Conservation (phyloP, 2,329 filamentous ascomycete species). For the Tolypocladium ovalisporum region DNA sequence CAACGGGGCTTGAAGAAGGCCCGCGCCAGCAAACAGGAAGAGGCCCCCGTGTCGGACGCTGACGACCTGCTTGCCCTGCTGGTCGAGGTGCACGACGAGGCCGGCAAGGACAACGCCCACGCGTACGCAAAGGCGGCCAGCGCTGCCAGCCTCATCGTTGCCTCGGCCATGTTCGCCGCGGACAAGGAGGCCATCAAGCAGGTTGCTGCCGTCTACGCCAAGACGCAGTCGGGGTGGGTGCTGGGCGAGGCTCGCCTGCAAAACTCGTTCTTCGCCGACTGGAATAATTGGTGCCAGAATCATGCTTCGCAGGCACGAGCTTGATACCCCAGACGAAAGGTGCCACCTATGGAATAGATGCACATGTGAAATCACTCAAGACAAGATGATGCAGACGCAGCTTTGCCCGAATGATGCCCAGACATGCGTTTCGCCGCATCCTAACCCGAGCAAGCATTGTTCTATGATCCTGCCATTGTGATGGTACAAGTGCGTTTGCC, state of each 20-base stretch:
- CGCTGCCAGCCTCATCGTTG: constrained; percentile 57
- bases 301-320: constrained; percentile 24
- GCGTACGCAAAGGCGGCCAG: constrained; percentile 67
- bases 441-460: constrained; percentile 18
- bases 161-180: constrained; percentile 46
- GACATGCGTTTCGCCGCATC: neutral
- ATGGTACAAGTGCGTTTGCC: constrained; percentile 22
- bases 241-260: constrained; percentile 49
- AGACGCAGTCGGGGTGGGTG: constrained; percentile 47
- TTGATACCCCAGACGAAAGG: constrained; percentile 6
- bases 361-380: neutral
- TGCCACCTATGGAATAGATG: constrained; percentile 1
- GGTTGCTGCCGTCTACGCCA: constrained; percentile 53
- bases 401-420: neutral
- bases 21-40: constrained; percentile 16
- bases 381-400: neutral
- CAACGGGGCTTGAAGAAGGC: constrained; percentile 56
- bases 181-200: constrained; percentile 41
- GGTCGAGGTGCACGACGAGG: constrained; percentile 56
- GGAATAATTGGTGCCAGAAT: constrained; percentile 61
- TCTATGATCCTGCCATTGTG: constrained; percentile 23
- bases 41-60: constrained; percentile 20
- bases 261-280: constrained; percentile 57
- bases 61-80: constrained; percentile 48
- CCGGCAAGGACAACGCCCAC: constrained; percentile 52